Conservation (phyloP, 108 stramenopile species). For the Conticribra guillardii region DNA sequence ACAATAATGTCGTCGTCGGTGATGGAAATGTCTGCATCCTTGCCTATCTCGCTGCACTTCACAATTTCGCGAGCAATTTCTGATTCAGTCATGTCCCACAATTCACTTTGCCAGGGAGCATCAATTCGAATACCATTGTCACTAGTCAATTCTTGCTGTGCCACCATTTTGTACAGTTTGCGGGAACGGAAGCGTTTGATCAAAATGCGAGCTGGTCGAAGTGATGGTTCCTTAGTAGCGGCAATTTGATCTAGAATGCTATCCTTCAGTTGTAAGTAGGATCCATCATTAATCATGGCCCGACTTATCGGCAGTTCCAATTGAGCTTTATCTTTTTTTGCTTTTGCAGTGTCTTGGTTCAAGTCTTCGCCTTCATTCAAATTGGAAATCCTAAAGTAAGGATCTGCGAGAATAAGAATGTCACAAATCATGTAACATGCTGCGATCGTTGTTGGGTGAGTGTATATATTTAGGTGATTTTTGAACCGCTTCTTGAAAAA, state of each 20-base stretch:
- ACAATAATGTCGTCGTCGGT: slow-evolving; percentile 67
- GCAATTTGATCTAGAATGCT: slow-evolving; percentile 63
- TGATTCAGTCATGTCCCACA: slow-evolving; percentile 36
- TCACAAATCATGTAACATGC: slow-evolving; percentile 79
- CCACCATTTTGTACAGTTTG: slow-evolving; percentile 69
- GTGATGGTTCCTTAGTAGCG: slow-evolving; percentile 35
- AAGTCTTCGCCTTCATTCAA: slow-evolving; percentile 1
- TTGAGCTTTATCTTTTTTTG: slow-evolving; percentile 3
- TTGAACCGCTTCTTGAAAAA: slow-evolving; percentile 80
- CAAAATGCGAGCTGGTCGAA: slow-evolving; percentile 59
- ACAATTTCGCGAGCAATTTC: slow-evolving; percentile 52
- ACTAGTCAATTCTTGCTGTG: slow-evolving; percentile 17
- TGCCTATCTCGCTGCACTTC: slow-evolving; percentile 7
- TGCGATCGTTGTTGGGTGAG: slow-evolving; percentile 80
- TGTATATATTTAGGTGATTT: slow-evolving; percentile 82
- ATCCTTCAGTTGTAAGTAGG: slow-evolving; percentile 62
- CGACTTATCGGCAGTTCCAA: slow-evolving; percentile 64
- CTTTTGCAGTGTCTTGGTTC: too few relatives aligned
- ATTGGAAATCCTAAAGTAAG: slow-evolving; percentile 52
- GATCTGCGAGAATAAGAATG: slow-evolving; percentile 78
- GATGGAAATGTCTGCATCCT: slow-evolving; percentile 7
- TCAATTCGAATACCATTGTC: not conserved
- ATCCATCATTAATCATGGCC: slow-evolving; percentile 55
- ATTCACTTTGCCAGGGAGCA: slow-evolving; percentile 19
- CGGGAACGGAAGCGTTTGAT: slow-evolving; percentile 53